phyloP scores from a whole-genome alignment of 164 flowering plant species.

The Buxus sempervirens region DNA sequence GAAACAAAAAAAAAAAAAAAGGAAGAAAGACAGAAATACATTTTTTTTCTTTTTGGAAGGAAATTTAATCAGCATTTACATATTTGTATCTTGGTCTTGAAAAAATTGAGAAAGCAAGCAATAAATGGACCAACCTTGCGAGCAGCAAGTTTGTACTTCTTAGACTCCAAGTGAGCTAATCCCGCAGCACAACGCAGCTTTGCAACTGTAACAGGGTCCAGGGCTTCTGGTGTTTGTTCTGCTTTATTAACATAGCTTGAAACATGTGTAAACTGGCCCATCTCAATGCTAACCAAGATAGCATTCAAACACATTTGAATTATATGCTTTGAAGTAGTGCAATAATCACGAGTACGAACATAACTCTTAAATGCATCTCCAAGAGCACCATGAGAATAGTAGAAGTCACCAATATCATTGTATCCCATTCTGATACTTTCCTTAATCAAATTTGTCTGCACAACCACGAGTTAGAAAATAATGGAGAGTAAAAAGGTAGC shows the following conservation, averaged over 20 bases:
- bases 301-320: conserved; percentile 89
- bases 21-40: too few species aligned
- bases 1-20: background rate
- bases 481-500: background rate
- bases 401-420: conserved; percentile 94
- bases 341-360: conserved; percentile 94
- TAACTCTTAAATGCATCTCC: conserved; percentile 87
- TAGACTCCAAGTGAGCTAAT: conserved; percentile 72
- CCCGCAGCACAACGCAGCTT: conserved; percentile 88
- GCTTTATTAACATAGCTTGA: conserved; percentile 84
- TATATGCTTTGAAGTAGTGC: conserved; percentile 91
- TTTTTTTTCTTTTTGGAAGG: too few species aligned
- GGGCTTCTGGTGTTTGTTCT: conserved; percentile 66
- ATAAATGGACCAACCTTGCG: conserved; percentile 64
- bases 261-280: conserved; percentile 94
- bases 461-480: background rate
- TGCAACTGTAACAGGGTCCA: conserved; percentile 56
- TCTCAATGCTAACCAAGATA: conserved; percentile 91
- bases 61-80: too few species aligned
- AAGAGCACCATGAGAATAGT: conserved; percentile 79
- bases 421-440: conserved; percentile 99
- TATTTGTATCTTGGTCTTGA: too few species aligned
- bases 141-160: conserved; percentile 92
- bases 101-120: background rate
- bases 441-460: conserved; percentile 93